Evolutionary conservation across 768 basidiomycete species (phyloP), one percentile per base, ranked within the genome.

Genomic region (Psilocybe tampanensis): DNA sequence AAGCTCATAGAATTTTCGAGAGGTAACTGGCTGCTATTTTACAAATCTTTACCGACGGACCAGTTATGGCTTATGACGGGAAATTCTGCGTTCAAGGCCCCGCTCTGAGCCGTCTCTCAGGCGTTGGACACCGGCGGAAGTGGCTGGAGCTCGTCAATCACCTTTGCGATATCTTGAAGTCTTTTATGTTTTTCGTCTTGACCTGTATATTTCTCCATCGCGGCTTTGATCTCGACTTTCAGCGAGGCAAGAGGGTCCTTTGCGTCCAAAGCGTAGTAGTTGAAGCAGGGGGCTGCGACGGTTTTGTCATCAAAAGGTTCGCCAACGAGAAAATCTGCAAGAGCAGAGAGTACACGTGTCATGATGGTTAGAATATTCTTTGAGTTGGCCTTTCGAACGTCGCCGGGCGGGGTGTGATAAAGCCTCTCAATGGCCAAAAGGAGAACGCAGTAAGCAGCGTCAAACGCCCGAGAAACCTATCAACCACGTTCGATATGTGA

Each of bases 171-270:
- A 39, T n/a, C 13, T 39, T 39, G 36, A 5, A 39, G n/a, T 13
- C 15, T 39, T n/a, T 39, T 13, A 4, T 15, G 36, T 39, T 39
- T 39, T 3, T 39, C 13, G 36, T 5, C n/a, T 39, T 39, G 36
- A 13, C 12, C 36, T 13, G 36, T 13, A n/a, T 39, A 39, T 39
- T 39, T 39, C 7, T 5, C n/a, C 39, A 61, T 58, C 3, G 51
- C 45, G 0, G 60, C 56, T 15, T 55, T 34, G 50, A 61, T 61
- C 36, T 55, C 34, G 15, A 22, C 54, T 2, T 55, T 24, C 2
- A 36, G 21, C 18, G 47, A 48, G 15, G 2, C 7, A n/a, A 4
- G 47, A 18, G 19, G 29, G 8, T 32, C 47, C 26, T 33, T 29
- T 3, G 18, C 15, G 36, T 47, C 22, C 13, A 47, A 29, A n/a